A percentile compares a stretch with the other conserved stretches of the same genome.
These are phyloP conservation scores for Toxicodendron radicans DNA, from an alignment of 345 rosid species.

Conservation along the genomic window DNA sequence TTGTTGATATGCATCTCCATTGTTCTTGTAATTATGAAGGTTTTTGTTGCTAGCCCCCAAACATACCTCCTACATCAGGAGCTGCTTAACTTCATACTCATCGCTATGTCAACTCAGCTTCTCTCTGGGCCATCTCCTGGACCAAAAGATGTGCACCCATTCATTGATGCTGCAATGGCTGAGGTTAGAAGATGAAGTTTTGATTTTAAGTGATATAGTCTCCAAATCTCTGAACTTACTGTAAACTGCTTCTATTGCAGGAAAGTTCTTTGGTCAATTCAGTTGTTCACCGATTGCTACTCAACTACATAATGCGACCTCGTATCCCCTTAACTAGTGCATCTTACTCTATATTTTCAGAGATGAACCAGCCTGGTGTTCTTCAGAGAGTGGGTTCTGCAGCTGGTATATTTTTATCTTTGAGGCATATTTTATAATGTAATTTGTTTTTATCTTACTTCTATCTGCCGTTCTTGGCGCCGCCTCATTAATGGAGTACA, in stretches of 20 bases:
- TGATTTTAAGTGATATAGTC: conserved; percentile 11
- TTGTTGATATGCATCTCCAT: conserved; percentile 13
- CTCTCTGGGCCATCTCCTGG: conserved; percentile 74
- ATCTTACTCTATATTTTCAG: conserved; percentile 53
- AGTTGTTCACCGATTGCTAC: conserved; percentile 67
- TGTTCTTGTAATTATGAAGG: conserved; percentile 29
- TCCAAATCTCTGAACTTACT: conserved; percentile 13
- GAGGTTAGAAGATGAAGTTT: conserved; percentile 51
- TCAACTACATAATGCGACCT: conserved; percentile 67
- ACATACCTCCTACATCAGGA: conserved; percentile 84
- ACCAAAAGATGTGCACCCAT: conserved; percentile 74
- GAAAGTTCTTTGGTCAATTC: conserved; percentile 65
- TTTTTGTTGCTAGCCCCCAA: conserved; percentile 58
- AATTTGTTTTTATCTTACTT: conserved; percentile 18
- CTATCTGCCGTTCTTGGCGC: not conserved
- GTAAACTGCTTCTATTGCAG: conserved; percentile 30
- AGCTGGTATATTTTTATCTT: conserved; percentile 61
- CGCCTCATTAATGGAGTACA: not conserved
- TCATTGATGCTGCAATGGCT: conserved; percentile 84
- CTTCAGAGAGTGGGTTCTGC: conserved; percentile 87
- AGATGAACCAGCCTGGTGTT: conserved; percentile 66
- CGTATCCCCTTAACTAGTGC: conserved; percentile 40
- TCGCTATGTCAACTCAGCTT: conserved; percentile 94
- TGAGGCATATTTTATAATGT: conserved; percentile 5
- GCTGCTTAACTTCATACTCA: conserved; percentile 82